Percentiles rank a stretch among this genome's conserved stretches.
These are phyloP conservation scores for Pestalotiopsis sp. DNA, from an alignment of 2,329 filamentous ascomycete species.

Conservation along the genomic window DNA sequence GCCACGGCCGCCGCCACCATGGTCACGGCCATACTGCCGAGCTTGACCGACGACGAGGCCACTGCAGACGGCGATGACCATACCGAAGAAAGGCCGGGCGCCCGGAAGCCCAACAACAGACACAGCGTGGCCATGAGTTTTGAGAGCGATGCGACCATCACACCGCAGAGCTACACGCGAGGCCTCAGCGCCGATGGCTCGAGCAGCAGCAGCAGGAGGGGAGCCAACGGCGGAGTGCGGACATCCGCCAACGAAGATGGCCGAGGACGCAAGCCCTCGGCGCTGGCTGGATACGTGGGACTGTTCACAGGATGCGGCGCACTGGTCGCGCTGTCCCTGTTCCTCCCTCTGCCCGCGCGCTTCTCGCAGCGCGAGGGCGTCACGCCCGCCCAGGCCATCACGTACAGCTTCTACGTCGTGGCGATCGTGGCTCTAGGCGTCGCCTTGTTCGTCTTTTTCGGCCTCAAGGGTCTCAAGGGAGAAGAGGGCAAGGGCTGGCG, in stretches of 20 bases:
- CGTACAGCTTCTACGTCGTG: constrained; percentile 86
- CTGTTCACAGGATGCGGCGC: constrained; percentile 92
- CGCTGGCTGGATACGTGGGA: constrained; percentile 85
- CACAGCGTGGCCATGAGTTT: constrained; percentile 66
- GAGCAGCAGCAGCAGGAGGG: constrained; percentile 23
- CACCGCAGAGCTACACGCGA: constrained; percentile 58
- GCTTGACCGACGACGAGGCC: constrained; percentile 57
- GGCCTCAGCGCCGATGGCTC: constrained; percentile 25
- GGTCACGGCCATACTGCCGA: constrained; percentile 92
- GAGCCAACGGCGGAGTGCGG: constrained; percentile 13
- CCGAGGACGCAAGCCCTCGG: constrained; percentile 48
- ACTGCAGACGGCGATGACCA: constrained; percentile 21
- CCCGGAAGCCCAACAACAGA: constrained; percentile 42
- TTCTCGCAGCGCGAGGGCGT: constrained; percentile 73
- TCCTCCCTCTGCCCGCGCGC: constrained; percentile 81
- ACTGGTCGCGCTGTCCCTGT: constrained; percentile 76
- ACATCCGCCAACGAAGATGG: constrained; percentile 21
- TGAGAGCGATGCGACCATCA: constrained; percentile 75
- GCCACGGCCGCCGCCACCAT: constrained; percentile 92
- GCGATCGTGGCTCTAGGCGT: constrained; percentile 70
- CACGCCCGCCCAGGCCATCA: constrained; percentile 72
- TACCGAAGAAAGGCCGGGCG: constrained; percentile 22
- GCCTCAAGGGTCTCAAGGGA: constrained; percentile 66
- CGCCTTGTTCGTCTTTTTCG: constrained; percentile 74
- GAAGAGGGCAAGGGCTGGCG: constrained; percentile 77